Evolutionary conservation across 2,329 filamentous ascomycete genomes (phyloP).

Genomic region (Coniochaeta pulveracea): DNA sequence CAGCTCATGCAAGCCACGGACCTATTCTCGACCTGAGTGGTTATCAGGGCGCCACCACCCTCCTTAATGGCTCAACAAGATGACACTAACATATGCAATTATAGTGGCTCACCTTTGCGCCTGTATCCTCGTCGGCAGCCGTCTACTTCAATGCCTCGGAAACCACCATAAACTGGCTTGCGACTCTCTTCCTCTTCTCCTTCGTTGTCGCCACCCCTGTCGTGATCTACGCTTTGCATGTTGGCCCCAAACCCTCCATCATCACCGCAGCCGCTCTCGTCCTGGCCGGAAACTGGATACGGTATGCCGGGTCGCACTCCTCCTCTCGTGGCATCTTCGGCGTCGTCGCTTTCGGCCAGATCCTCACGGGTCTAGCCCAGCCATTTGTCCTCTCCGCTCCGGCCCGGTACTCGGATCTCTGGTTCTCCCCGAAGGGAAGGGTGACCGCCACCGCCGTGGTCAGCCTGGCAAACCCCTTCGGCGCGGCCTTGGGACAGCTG

Average conservation of each 20-base stretch:
- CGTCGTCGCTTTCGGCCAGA: slow-evolving; percentile 80
- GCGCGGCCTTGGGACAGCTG: slow-evolving; percentile 78
- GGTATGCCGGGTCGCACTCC: slow-evolving; percentile 57
- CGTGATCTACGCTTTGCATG: slow-evolving; percentile 68
- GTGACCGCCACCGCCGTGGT: slow-evolving; percentile 80
- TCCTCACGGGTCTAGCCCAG: slow-evolving; percentile 79
- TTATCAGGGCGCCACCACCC: background rate
- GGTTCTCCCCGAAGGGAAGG: slow-evolving; percentile 79
- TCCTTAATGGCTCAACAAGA: background rate
- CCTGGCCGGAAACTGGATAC: slow-evolving; percentile 81
- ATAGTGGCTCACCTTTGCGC: slow-evolving; percentile 86
- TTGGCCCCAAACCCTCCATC: slow-evolving; percentile 69
- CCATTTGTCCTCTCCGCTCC: slow-evolving; percentile 87
- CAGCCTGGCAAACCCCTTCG: slow-evolving; percentile 80
- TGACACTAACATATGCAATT: slow-evolving; percentile 6
- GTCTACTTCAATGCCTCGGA: slow-evolving; percentile 66
- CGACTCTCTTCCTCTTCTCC: slow-evolving; percentile 75
- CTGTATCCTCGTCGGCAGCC: slow-evolving; percentile 64
- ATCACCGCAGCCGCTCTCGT: slow-evolving; percentile 61
- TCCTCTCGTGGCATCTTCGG: slow-evolving; percentile 51
- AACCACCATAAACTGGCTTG: slow-evolving; percentile 83
- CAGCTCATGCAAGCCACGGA: background rate
- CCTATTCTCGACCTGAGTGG: background rate
- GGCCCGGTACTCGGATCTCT: slow-evolving; percentile 83
- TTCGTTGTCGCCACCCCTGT: slow-evolving; percentile 65